Evolutionary conservation across 2,329 filamentous ascomycete genomes (phyloP).

Genomic region (Cordyceps militaris): DNA sequence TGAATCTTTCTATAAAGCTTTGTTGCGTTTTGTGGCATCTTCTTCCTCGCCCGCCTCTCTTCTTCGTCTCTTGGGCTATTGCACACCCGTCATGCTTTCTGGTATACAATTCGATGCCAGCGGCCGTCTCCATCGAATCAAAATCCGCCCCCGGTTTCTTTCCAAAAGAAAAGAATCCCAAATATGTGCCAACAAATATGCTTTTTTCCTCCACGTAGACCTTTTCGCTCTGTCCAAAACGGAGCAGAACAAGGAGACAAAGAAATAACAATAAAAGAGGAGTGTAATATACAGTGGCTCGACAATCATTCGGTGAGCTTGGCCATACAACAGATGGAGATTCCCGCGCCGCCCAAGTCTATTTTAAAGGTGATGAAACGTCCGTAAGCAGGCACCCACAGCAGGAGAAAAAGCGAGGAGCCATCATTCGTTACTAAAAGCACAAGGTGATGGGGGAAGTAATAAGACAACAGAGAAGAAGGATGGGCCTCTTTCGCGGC

Average conservation of each 20-base stretch:
- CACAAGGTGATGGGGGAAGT: slow-evolving; percentile 4
- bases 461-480: slow-evolving; percentile 8
- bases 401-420: slow-evolving; percentile 4
- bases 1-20: background rate
- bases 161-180: background rate
- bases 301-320: background rate
- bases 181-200: slow-evolving; percentile 9
- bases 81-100: background rate
- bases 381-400: slow-evolving; percentile 7
- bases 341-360: slow-evolving; percentile 7
- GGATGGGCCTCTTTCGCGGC: slow-evolving; percentile 1
- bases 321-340: background rate
- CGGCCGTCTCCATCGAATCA: background rate
- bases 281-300: slow-evolving; percentile 14
- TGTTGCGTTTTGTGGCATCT: slow-evolving; percentile 3
- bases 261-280: background rate
- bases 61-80: background rate
- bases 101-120: slow-evolving; percentile 6
- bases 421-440: slow-evolving; percentile 12
- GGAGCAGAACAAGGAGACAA: background rate
- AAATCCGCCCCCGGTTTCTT: background rate
- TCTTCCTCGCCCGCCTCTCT: background rate
- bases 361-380: slow-evolving; percentile 8
- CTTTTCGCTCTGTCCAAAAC: background rate
- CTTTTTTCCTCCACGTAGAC: background rate